These are phyloP conservation scores for Tuber brumale DNA, from an alignment of 495 filamentous ascomycete species.

Conservation along the genomic window DNA sequence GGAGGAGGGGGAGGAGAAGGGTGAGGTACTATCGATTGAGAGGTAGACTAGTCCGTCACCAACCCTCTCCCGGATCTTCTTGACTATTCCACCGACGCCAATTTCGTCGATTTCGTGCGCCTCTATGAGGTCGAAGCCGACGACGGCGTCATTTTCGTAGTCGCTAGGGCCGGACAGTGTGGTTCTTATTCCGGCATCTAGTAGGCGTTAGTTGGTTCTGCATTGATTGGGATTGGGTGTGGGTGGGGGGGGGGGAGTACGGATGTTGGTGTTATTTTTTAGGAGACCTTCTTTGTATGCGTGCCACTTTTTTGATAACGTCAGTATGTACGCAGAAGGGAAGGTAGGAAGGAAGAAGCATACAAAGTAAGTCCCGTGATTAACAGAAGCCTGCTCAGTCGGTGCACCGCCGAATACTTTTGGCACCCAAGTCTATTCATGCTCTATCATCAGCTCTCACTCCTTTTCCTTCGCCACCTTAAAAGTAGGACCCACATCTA, in stretches of 20 bases:
- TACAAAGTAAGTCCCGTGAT: constrained; percentile 63
- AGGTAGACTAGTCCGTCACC: constrained; percentile 71
- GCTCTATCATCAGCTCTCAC: constrained; percentile 5
- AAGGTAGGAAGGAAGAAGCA: background rate
- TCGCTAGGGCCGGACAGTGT: constrained; percentile 65
- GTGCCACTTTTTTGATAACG: constrained; percentile 47
- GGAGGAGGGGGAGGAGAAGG: background rate
- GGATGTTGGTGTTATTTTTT: constrained; percentile 74
- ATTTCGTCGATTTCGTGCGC: constrained; percentile 74
- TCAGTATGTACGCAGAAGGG: constrained; percentile 18
- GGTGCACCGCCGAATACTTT: constrained; percentile 57
- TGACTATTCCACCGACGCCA: constrained; percentile 64
- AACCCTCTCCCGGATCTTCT: constrained; percentile 66
- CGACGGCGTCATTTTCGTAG: constrained; percentile 75
- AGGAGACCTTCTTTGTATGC: constrained; percentile 65
- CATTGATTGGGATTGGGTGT: background rate
- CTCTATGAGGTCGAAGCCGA: constrained; percentile 74
- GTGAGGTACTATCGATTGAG: constrained; percentile 59
- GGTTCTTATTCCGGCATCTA: constrained; percentile 65
- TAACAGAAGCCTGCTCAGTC: constrained; percentile 64
- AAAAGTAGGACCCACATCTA: constrained; percentile 40
- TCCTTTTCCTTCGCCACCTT: background rate
- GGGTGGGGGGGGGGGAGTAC: constrained; percentile 41
- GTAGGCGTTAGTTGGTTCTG: background rate
- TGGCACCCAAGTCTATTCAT: constrained; percentile 50